These are phyloP conservation scores for Fagopyrum tataricum DNA, from an alignment of 148 eudicot genomes.

Conservation along the genomic window DNA sequence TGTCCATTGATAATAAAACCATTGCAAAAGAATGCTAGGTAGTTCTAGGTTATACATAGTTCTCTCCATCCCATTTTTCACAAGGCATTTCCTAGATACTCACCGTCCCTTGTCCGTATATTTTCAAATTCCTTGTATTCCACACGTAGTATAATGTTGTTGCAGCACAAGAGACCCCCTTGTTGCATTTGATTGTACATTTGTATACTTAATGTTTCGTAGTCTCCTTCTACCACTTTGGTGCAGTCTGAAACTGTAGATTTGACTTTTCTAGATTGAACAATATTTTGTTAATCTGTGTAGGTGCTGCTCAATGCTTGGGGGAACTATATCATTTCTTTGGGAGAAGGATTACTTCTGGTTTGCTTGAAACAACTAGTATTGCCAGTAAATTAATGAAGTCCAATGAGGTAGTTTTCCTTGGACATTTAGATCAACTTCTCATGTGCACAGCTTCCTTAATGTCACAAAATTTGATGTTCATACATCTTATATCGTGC, in stretches of 20 bases:
- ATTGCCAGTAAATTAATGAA: conserved; percentile 83
- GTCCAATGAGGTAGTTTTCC: conserved; percentile 63
- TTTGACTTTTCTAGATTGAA: conserved; percentile 7
- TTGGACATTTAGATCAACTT: neutral
- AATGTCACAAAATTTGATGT: neutral
- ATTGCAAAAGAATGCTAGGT: too few relatives aligned
- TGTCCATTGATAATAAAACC: too few relatives aligned
- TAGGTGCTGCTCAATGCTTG: conserved; percentile 97
- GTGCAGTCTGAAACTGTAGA: neutral
- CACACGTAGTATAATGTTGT: too few relatives aligned
- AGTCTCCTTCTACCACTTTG: neutral
- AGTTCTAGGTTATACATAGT: too few relatives aligned
- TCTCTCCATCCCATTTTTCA: too few relatives aligned
- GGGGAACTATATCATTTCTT: conserved; percentile 83
- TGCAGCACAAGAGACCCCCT: too few relatives aligned
- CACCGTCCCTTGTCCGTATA: too few relatives aligned
- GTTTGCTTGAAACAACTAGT: conserved; percentile 72
- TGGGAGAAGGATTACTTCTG: conserved; percentile 85
- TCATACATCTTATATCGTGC: neutral
- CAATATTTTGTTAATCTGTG: conserved; percentile 11
- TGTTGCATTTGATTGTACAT: neutral
- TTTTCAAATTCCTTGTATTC: too few relatives aligned
- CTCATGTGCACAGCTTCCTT: neutral
- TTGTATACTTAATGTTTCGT: neutral
- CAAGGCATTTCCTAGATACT: too few relatives aligned